A percentile compares a stretch with the other conserved stretches of the same genome.
These are phyloP conservation scores for Alternaria sp. DNA, from an alignment of 2,329 filamentous ascomycete genomes.

Conservation along the genomic window DNA sequence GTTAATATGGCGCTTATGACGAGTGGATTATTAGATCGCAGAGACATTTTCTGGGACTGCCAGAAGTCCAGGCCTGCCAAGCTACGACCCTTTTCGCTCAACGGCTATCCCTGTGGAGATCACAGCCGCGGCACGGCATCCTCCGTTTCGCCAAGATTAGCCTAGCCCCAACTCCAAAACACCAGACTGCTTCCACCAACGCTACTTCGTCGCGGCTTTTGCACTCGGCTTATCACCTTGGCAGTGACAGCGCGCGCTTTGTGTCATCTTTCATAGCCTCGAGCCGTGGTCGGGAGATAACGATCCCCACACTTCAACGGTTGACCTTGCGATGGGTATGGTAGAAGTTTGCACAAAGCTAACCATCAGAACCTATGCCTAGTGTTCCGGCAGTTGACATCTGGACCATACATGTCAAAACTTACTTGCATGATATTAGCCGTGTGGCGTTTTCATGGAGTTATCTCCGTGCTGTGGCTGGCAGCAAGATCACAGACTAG, in stretches of 20 bases:
- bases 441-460: neutral
- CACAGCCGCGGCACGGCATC: neutral
- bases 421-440: neutral
- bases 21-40: neutral
- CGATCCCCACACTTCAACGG: neutral
- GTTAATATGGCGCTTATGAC: neutral
- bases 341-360: neutral
- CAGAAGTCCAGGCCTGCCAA: neutral
- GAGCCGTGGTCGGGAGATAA: neutral
- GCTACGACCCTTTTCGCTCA: neutral
- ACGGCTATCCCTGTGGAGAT: constrained; percentile 6
- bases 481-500: neutral
- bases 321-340: neutral
- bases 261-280: neutral
- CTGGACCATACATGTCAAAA: neutral
- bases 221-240: neutral
- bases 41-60: neutral
- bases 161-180: neutral
- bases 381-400: neutral
- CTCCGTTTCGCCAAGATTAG: neutral
- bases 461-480: neutral
- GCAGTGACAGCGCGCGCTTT: neutral
- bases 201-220: neutral
- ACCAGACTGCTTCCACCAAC: neutral
- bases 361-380: neutral